A percentile compares a stretch with the other conserved stretches of the same genome.
These are phyloP conservation scores for Globisporangium okanoganense DNA, from an alignment of 352 stramenopile species.

Conservation along the genomic window DNA sequence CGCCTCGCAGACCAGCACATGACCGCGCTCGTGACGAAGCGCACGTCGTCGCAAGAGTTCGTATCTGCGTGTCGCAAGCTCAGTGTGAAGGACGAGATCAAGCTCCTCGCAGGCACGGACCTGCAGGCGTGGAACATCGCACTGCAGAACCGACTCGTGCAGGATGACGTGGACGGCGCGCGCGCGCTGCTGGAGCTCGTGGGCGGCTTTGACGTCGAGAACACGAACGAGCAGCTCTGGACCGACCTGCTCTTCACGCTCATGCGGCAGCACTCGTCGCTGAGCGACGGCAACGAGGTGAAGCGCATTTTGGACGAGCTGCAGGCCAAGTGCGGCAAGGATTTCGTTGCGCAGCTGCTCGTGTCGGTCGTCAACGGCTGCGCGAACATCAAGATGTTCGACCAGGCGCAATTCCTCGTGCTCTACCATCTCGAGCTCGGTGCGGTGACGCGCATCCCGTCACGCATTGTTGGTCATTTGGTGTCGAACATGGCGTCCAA, in stretches of 20 bases:
- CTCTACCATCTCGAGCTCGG: conserved; percentile 35
- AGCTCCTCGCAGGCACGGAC: conserved; percentile 45
- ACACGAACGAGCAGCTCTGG: conserved; percentile 59
- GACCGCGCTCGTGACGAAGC: conserved; percentile 29
- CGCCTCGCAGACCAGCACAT: conserved; percentile 33
- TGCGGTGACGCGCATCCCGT: conserved; percentile 25
- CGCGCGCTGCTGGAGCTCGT: conserved; percentile 51
- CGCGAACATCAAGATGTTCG: conserved; percentile 60
- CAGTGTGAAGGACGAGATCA: conserved; percentile 31
- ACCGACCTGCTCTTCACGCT: conserved; percentile 73
- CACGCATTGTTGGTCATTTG: conserved; percentile 47
- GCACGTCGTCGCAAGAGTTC: conserved; percentile 28
- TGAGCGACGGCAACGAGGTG: conserved; percentile 27
- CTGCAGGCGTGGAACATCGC: conserved; percentile 53
- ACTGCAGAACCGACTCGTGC: conserved; percentile 46
- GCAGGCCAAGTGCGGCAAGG: conserved; percentile 25
- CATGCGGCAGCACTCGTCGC: conserved; percentile 38
- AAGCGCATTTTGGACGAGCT: conserved; percentile 32
- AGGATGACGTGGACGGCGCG: conserved; percentile 40
- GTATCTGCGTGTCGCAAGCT: conserved; percentile 33
- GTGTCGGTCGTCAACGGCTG: conserved; percentile 62
- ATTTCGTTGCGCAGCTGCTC: conserved; percentile 42
- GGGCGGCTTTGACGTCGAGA: conserved; percentile 33
- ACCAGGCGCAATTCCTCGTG: conserved; percentile 39
- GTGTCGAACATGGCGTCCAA: conserved; percentile 43